Percentiles rank a stretch among this genome's conserved stretches.
phyloP scores from a whole-genome alignment of 768 basidiomycete genomes.

The Multifurca ochricompacta region DNA sequence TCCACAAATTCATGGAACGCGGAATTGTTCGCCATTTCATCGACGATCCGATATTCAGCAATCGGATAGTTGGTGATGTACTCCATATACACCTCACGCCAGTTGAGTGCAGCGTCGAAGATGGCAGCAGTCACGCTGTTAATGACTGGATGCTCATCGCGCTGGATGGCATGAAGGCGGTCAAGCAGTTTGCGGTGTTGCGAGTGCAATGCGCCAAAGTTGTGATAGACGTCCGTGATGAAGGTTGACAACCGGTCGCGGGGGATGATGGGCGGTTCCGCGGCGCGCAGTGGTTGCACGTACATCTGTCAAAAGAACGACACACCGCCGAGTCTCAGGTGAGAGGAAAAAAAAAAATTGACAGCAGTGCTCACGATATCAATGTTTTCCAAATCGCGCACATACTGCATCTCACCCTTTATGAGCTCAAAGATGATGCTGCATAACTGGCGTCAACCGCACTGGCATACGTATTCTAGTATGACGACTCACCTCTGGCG shows the following conservation, averaged over 20 bases:
- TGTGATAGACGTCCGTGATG: conserved; percentile 84
- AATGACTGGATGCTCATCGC: conserved; percentile 78
- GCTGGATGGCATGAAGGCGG: conserved; percentile 77
- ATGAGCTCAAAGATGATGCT: conserved; percentile 93
- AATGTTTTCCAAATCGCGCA: conserved; percentile 84
- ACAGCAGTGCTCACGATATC: conserved; percentile 46
- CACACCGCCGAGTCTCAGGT: no score
- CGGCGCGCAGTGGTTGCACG: conserved; percentile 60
- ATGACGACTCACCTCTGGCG: conserved; percentile 64
- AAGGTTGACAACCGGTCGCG: conserved; percentile 65
- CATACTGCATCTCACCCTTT: conserved; percentile 93
- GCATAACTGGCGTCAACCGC: background rate
- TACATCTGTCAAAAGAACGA: conserved; percentile 55
- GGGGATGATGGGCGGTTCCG: conserved; percentile 72
- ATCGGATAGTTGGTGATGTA: conserved; percentile 93
- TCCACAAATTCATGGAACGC: conserved; percentile 80
- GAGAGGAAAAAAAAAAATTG: background rate
- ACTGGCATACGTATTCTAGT: background rate
- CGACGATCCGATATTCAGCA: conserved; percentile 79
- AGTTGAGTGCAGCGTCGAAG: conserved; percentile 85
- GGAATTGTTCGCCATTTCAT: conserved; percentile 77
- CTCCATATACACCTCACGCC: conserved; percentile 87
- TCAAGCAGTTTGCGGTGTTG: conserved; percentile 75
- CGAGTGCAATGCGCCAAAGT: conserved; percentile 64
- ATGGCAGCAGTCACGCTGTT: conserved; percentile 75